Evolutionary conservation across 352 stramenopile species (phyloP).

Genomic region (Phytopythium delawarense): DNA sequence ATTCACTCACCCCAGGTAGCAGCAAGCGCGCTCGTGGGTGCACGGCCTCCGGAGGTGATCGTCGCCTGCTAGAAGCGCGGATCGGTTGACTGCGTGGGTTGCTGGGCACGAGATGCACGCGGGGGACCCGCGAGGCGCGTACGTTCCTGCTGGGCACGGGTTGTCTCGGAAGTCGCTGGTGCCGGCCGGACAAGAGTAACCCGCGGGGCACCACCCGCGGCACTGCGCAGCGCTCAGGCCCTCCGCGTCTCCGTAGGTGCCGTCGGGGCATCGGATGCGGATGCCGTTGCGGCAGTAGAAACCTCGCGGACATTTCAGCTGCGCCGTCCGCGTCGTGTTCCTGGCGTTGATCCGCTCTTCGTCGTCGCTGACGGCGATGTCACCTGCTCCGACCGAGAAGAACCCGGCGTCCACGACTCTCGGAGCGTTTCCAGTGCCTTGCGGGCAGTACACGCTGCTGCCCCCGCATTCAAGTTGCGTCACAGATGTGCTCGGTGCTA

Average conservation of each 20-base stretch:
- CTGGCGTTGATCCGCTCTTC: conserved; percentile 13
- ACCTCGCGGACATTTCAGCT: conserved; percentile 50
- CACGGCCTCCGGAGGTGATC: conserved; percentile 22
- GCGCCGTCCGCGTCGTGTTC: conserved; percentile 50
- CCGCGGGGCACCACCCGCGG: conserved; percentile 58
- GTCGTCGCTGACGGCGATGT: conserved; percentile 13
- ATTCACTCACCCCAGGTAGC: conserved; percentile 30
- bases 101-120: conserved; percentile 44
- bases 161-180: conserved; percentile 44
- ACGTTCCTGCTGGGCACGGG: conserved; percentile 37
- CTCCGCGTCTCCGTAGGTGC: conserved; percentile 51
- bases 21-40: conserved; percentile 38
- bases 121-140: conserved; percentile 32
- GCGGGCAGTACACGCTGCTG: conserved; percentile 50
- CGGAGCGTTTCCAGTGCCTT: conserved; percentile 48
- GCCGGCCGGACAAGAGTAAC: conserved; percentile 61
- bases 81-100: conserved; percentile 12
- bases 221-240: conserved; percentile 48
- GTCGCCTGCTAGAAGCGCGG: conserved; percentile 17
- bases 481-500: conserved; percentile 26
- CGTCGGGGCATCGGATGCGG: conserved; percentile 55
- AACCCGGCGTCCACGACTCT: conserved; percentile 36
- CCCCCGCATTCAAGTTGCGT: conserved; percentile 51
- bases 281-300: conserved; percentile 77
- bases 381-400: conserved; percentile 44